phyloP scores from a whole-genome alignment of 257 asterid species.

The Nicotiana benthamiana region DNA sequence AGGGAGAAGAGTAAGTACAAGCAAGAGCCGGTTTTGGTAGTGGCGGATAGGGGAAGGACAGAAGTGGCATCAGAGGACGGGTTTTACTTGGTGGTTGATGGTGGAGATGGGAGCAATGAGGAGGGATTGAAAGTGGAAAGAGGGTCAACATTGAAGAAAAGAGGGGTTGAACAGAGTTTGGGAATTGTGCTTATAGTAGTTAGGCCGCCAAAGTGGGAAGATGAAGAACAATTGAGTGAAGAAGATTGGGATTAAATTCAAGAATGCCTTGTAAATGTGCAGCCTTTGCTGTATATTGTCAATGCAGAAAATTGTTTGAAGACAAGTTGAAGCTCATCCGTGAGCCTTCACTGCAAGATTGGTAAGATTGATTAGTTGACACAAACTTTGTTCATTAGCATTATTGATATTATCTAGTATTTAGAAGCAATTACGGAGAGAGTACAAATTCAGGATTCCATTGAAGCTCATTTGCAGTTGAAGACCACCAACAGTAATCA shows the following conservation, averaged over 20 bases:
- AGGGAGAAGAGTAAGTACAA: slow-evolving; percentile 40
- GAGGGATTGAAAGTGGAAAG: slow-evolving; percentile 66
- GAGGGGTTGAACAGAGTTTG: slow-evolving; percentile 47
- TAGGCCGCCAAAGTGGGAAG: slow-evolving; percentile 73
- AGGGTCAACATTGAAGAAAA: slow-evolving; percentile 49
- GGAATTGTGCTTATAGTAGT: slow-evolving; percentile 81
- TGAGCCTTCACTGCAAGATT: neutral
- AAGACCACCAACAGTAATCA: too few relatives aligned
- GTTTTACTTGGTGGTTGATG: slow-evolving; percentile 60
- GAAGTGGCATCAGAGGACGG: slow-evolving; percentile 49
- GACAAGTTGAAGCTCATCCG: neutral
- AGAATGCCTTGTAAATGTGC: neutral
- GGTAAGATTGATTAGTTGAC: neutral
- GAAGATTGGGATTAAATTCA: slow-evolving; percentile 51
- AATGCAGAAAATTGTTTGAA: neutral
- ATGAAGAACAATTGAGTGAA: slow-evolving; percentile 30
- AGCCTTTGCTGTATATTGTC: neutral
- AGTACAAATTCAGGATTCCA: neutral
- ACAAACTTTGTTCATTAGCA: neutral
- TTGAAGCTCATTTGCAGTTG: too few relatives aligned
- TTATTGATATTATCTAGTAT: neutral
- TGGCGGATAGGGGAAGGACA: slow-evolving; percentile 62
- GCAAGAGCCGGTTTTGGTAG: slow-evolving; percentile 64
- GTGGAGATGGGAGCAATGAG: slow-evolving; percentile 51
- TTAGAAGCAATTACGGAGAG: neutral